Percentiles rank a stretch among this genome's conserved stretches.
phyloP scores from a whole-genome alignment of 768 basidiomycete species.

The Termitomyces heimii region DNA sequence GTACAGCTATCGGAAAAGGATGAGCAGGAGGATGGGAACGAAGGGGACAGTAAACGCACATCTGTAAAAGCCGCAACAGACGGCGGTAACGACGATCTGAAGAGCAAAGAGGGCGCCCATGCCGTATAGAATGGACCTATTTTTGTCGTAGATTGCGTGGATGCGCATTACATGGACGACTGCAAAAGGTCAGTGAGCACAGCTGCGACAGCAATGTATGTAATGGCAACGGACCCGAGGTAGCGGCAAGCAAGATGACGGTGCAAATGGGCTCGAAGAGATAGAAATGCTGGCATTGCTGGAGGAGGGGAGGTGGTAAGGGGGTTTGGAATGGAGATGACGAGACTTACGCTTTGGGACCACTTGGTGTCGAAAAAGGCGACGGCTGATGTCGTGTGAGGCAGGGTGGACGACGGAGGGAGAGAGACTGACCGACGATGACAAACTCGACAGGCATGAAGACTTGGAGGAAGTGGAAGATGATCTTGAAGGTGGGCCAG shows the following conservation, averaged over 20 bases:
- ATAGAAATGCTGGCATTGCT: constrained; percentile 67
- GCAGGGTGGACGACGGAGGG: background rate
- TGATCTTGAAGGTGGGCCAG: constrained; percentile 75
- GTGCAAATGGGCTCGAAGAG: constrained; percentile 87
- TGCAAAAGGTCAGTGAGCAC: constrained; percentile 13
- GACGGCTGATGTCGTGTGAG: constrained; percentile 42
- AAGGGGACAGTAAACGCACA: constrained; percentile 33
- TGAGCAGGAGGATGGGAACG: background rate
- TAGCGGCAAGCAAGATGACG: constrained; percentile 70
- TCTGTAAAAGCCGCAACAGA: constrained; percentile 75
- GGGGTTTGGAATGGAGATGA: background rate
- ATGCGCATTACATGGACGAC: constrained; percentile 74
- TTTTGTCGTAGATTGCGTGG: constrained; percentile 73
- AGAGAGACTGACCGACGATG: constrained; percentile 49
- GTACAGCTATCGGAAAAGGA: constrained; percentile 43
- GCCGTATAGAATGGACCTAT: constrained; percentile 40
- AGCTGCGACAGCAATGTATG: background rate
- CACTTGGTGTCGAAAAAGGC: constrained; percentile 81
- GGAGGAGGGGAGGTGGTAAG: background rate
- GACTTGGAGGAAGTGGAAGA: constrained; percentile 68
- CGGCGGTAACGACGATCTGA: constrained; percentile 67
- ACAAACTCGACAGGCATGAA: constrained; percentile 81
- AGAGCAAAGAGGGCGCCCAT: constrained; percentile 58
- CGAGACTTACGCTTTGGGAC: constrained; percentile 38
- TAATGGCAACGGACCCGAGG: constrained; percentile 39